Base-by-base conservation (phyloP, 208 protist genomes). In the Phytomonas sp. region DNA sequence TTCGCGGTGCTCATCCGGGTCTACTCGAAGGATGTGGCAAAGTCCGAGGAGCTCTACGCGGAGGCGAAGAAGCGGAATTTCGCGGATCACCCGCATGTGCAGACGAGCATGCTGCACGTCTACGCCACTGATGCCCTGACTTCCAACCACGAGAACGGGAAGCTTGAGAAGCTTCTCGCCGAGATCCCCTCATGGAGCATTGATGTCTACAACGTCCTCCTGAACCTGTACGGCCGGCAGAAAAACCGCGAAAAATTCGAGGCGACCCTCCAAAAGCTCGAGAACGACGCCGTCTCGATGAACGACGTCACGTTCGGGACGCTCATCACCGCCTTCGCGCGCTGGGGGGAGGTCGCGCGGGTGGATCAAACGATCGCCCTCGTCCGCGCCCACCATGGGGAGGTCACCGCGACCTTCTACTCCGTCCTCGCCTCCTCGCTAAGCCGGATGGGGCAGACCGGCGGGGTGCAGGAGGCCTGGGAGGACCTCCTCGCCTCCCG, bases 251-350 rank as follows among this genome's bases (percentile, higher is more conserved):
- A 74, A 1, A 83, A 87, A 53, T 86, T 96, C 28, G 69, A 89
- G 20, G 78, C 78, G 29, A 78, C 83, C 13, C 65, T 96, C 31
- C 76, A 93, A 32, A 90, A 87, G 62, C 92, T 96, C 87, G 83
- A 88, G 66, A 60, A 75, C n/a, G 81, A 93, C 31, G 66, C 73
- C 5, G 79, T 91, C 9, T 65, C 75, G 37, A 93, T 96, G 87
- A 96, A 93, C 78, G 90, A 96, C 67, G 90, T 96, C 36, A 96
- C 90, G 0, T 96, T 93, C 60, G 90, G 90, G 43, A 96, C 90
- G 6, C 75, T 93, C n/a, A 89, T 95, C 53, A 95, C 89, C 51
- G 82, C 83, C 36, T 95, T 90, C 64, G 87, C 82, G 7, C 86
- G 87, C 28, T 93, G 86, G 87, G 84, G 86, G 0, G 78, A 93